These are phyloP conservation scores for Seminavis robusta DNA, from an alignment of 108 stramenopile genomes.

Conservation along the genomic window DNA sequence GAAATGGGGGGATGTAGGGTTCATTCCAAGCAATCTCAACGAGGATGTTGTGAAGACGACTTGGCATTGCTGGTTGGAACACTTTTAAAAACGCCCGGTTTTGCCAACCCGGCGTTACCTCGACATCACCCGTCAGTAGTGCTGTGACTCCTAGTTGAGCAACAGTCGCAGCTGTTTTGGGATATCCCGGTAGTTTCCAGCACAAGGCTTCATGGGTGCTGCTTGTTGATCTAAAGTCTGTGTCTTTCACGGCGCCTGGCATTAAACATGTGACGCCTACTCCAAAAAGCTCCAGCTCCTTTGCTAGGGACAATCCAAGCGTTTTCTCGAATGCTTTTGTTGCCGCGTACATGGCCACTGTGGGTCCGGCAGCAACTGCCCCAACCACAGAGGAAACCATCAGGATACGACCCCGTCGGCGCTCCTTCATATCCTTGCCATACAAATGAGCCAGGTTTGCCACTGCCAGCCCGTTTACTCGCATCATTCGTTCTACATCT, in stretches of 20 bases:
- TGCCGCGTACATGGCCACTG: conserved; percentile 75
- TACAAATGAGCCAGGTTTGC: conserved; percentile 60
- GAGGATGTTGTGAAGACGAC: conserved; percentile 51
- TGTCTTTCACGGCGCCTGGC: conserved; percentile 78
- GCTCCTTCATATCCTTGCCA: conserved; percentile 76
- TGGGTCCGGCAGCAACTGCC: conserved; percentile 50
- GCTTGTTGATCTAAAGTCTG: conserved; percentile 54
- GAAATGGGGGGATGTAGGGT: no score
- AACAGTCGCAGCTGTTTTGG: conserved; percentile 48
- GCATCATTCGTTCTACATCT: conserved; percentile 52
- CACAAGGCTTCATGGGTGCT: conserved; percentile 57
- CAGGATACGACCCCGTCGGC: conserved; percentile 71
- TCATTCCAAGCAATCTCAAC: conserved; percentile 64
- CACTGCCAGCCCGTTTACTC: conserved; percentile 58
- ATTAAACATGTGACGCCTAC: conserved; percentile 86
- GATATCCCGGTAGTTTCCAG: conserved; percentile 78
- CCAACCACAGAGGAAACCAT: conserved; percentile 77
- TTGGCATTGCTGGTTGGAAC: conserved; percentile 57
- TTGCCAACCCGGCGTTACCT: conserved; percentile 71
- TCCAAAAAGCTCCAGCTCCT: conserved; percentile 77
- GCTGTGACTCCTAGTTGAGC: conserved; percentile 66
- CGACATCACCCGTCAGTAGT: conserved; percentile 66
- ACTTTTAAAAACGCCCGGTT: conserved; percentile 67
- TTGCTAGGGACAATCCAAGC: conserved; percentile 62
- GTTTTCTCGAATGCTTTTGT: conserved; percentile 78